Evolutionary conservation across 805 yeast species (phyloP).

Genomic region (Candida tammaniensis): DNA sequence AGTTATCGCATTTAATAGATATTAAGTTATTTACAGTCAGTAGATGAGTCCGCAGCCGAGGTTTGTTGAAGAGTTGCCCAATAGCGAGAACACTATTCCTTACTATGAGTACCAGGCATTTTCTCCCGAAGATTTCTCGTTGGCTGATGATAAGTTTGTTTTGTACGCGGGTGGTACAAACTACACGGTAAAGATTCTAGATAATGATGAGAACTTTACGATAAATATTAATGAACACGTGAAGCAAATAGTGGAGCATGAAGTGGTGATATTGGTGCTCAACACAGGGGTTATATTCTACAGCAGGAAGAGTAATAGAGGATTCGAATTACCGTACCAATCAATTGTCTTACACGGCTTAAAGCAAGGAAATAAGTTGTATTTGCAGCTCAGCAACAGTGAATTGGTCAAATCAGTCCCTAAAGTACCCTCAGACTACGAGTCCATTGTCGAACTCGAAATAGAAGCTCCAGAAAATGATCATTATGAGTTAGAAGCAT

Average conservation of each 20-base stretch:
- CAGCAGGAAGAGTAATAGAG: constrained; percentile 19
- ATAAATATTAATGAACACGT: constrained; percentile 8
- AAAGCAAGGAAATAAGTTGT: constrained; percentile 18
- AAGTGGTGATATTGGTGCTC: constrained; percentile 27
- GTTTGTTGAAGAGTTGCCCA: too few species aligned
- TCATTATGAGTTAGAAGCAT: neutral
- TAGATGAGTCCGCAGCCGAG: too few species aligned
- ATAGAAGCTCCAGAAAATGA: constrained; percentile 4
- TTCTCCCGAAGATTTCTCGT: constrained; percentile 37
- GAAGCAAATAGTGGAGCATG: neutral
- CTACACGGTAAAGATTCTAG: constrained; percentile 13
- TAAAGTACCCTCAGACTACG: constrained; percentile 1
- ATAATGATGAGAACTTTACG: constrained; percentile 12
- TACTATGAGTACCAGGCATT: constrained; percentile 29
- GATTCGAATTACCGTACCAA: constrained; percentile 36
- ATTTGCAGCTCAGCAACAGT: constrained; percentile 30
- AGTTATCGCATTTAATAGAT: neutral
- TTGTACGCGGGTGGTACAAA: constrained; percentile 36
- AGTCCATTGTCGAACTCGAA: constrained; percentile 8
- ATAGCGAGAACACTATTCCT: constrained; percentile 40
- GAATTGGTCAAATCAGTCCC: constrained; percentile 11
- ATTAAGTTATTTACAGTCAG: too few species aligned
- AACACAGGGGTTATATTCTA: constrained; percentile 34
- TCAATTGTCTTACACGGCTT: constrained; percentile 33
- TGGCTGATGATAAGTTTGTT: constrained; percentile 33